Evolutionary conservation across 2,329 filamentous ascomycete genomes (phyloP), one percentile per base, ranked within the genome.

Genomic region (Aspergillus novoparasiticus): DNA sequence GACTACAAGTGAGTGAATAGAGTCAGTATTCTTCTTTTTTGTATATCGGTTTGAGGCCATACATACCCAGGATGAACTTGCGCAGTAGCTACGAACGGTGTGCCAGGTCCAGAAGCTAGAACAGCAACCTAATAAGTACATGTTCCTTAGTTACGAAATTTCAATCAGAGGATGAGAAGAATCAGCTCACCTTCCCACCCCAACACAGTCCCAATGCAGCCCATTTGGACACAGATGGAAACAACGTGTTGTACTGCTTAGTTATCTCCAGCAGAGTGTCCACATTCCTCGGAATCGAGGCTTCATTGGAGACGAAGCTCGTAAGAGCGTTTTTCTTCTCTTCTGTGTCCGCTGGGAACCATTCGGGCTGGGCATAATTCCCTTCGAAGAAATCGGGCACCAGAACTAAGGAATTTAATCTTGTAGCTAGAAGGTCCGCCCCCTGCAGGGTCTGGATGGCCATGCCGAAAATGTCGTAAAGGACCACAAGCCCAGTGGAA

Each of bases 361-460:
- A 84, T 28, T 70, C 68, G 5, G 65, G 66, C 6, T 78, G 66
- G 26, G 78, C 71, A 45, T 66, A 69, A 71, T 70, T 67, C 77
- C 86, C 84, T 78, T 72, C 81, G 81, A 75, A 77, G 58, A 78
- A 73, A 57, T 79, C 77, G 8, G 77, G 76, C 9, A 83, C 66
- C 5, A 84, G 63, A 9, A 83, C 77, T 0, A 83, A 69, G 1
- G 78, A 74, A 30, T 77, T 73, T 12, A 78, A 66, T 14, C 73
- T 70, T 4, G 73, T 68, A 0, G 81, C 75, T 3, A 84, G 74
- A 9, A 80, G 74, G 71, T 92, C 90, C 66, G 88, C 87, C 28
- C 89, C 90, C 75, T 91, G 89, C 12, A 91, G 66, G 3, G 89
- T 89, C 78, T 92, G 90, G 28, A 86, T 85, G 72, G 86, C 88